Evolutionary conservation across 768 basidiomycete species (phyloP), one percentile per base, ranked within the genome.

Genomic region (Trametes cubensis): DNA sequence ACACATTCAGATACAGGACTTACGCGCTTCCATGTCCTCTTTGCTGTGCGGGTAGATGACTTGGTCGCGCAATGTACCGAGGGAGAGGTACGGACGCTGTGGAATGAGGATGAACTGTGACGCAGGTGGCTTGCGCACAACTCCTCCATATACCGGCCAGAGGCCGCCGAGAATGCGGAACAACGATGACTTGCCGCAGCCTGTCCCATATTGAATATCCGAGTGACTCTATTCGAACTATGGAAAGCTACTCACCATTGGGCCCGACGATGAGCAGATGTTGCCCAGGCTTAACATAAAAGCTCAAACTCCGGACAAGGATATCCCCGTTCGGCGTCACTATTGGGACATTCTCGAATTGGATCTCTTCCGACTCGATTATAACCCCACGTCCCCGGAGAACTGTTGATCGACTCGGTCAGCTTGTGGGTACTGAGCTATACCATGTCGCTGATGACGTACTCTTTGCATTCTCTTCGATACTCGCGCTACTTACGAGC

Each of bases 311-410:
- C 73, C 83, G 84, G 55, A 99, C 83, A 4, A 99, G 81, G 17
- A 98, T 83, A 68, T 98, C 96, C 6, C 95, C 95, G 65, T 97
- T 98, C 2, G 96, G 96, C 13, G 94, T 95, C 26, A 98, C 88
- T 61, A 99, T 94, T 0, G 96, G 96, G 1, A 99, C 96, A 60
- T 88, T 82, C 67, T 95, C 90, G 66, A 99, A 97, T 39, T 86
- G 81, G 69, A 99, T 97, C 62, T 95, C 92, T 40, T 95, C 91
- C 0, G 92, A 89, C 66, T 90, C 87, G 38, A 93, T 80, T 28
- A 96, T 79, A 69, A 87, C 77, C 1, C 96, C 96, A 38, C 89
- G 84, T 6, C 90, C 86, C 60, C 83, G 80, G 28, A 96, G 80
- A 49, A 95, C 94, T 96, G 66, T 8, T 20, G 38, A 21, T 3